Evolutionary conservation across 805 yeast genomes (phyloP).

Genomic region (Teunomyces barrocoloradensis): DNA sequence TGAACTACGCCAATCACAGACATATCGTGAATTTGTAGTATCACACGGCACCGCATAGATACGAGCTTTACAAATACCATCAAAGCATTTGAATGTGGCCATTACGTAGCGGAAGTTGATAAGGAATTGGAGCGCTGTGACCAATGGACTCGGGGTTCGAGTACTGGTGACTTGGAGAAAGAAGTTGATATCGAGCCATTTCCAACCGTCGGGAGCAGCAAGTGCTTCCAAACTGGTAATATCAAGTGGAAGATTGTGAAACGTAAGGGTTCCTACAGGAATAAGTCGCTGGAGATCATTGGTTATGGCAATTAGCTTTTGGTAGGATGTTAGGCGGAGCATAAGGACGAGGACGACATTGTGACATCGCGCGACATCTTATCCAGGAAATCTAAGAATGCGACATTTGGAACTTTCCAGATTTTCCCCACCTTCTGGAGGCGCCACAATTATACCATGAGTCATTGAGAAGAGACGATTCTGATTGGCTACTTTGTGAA

Average conservation of each 20-base stretch:
- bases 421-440: too few species aligned
- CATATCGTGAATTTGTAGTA: slow-evolving; percentile 26
- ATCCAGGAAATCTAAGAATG: background rate
- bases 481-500: background rate
- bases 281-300: slow-evolving; percentile 39
- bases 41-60: slow-evolving; percentile 51
- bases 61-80: slow-evolving; percentile 31
- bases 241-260: slow-evolving; percentile 41
- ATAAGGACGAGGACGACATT: background rate
- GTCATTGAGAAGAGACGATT: background rate
- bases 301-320: slow-evolving; percentile 24
- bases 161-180: slow-evolving; percentile 29
- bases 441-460: background rate
- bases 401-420: background rate
- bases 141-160: background rate
- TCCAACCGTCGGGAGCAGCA: slow-evolving; percentile 38
- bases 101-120: slow-evolving; percentile 37
- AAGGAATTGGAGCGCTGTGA: slow-evolving; percentile 36
- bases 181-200: slow-evolving; percentile 53
- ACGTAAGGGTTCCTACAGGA: slow-evolving; percentile 50
- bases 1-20: slow-evolving; percentile 34
- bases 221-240: slow-evolving; percentile 33
- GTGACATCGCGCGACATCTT: background rate
- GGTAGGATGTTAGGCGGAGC: background rate
- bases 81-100: slow-evolving; percentile 39